Evolutionary conservation across 176 grass and related monocot species (phyloP).

Genomic region (Lolium rigidum): DNA sequence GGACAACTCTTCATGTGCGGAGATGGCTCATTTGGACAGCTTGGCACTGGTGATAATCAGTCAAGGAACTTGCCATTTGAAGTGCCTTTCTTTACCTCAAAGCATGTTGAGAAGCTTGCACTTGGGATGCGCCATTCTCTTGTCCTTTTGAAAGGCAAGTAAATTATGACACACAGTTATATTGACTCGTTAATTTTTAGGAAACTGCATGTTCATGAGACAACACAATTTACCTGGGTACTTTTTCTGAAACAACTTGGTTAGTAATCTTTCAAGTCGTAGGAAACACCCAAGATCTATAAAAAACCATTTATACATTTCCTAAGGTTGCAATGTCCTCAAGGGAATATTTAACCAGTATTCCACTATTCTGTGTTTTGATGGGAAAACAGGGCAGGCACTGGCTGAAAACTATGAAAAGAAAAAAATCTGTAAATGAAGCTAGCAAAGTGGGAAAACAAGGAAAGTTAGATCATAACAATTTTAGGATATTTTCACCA

Average conservation of each 20-base stretch:
- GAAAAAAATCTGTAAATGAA: background rate
- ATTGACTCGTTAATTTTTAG: background rate
- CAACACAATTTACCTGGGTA: background rate
- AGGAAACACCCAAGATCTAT: background rate
- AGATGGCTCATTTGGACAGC: constrained; percentile 95
- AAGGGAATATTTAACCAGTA: background rate
- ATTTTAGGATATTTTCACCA: background rate
- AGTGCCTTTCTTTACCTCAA: constrained; percentile 62
- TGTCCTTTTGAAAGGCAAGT: constrained; percentile 76
- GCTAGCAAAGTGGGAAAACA: background rate
- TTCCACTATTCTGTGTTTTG: background rate
- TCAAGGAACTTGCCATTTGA: constrained; percentile 67
- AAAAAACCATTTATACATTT: background rate
- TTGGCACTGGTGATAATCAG: constrained; percentile 78
- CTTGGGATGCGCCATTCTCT: constrained; percentile 94
- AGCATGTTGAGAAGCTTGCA: constrained; percentile 81
- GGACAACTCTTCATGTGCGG: constrained; percentile 83
- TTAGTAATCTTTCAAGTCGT: background rate
- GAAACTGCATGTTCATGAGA: background rate
- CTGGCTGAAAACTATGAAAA: background rate
- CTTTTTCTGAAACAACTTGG: background rate
- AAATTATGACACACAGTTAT: background rate
- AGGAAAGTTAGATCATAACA: constrained; percentile 12
- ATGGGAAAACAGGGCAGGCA: background rate
- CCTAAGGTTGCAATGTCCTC: background rate